Base-by-base conservation (phyloP, 768 basidiomycete genomes). In the Russula abietina region DNA sequence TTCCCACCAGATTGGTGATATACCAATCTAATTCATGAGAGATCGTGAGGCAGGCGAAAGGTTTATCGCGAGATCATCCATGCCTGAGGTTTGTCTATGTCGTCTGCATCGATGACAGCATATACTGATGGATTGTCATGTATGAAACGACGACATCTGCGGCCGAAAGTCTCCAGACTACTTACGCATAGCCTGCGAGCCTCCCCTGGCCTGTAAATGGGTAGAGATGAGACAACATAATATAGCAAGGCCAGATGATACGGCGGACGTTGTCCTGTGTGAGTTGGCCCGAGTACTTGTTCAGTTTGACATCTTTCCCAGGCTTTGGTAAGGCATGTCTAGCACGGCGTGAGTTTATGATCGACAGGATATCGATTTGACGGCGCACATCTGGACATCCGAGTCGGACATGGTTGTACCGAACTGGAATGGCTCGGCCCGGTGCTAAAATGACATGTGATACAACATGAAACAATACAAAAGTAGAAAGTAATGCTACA, bases 1-100 rank as follows among this genome's bases (percentile, higher is more conserved):
- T 81, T 93, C 91, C 90, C 91, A 94, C 91, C 91, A 94, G 57
- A 93, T 81, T 3, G 89, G 86, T 33, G 89, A 89, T 70, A 94
- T 91, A 51, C 92, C 92, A 69, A 94, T 87, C 88, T 92, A 70
- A 66, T 26, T 53, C 50, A 32, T 50, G 39, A 60, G 68, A 32
- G 66, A 62, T 22, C 9, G 41, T 54, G 22, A 60, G 51, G 26
- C 3, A 22, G 9, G 24, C 28, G 17, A 46, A 24, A 11, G 5
- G 55, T 32, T 24, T 5, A 52, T 43, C 10, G 43, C 43, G 12
- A 53, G 38, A 26, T 30, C 38, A 51, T n/a, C 46, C 67, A 56
- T 70, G 88, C 89, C 80, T 93, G 91, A 57, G 92, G 85, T 72
- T 91, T 93, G 60, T 86, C 72, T 85, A 93, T 89, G 67, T 93